phyloP scores from a whole-genome alignment of 2,329 filamentous ascomycete species.

The Polychaeton citri region DNA sequence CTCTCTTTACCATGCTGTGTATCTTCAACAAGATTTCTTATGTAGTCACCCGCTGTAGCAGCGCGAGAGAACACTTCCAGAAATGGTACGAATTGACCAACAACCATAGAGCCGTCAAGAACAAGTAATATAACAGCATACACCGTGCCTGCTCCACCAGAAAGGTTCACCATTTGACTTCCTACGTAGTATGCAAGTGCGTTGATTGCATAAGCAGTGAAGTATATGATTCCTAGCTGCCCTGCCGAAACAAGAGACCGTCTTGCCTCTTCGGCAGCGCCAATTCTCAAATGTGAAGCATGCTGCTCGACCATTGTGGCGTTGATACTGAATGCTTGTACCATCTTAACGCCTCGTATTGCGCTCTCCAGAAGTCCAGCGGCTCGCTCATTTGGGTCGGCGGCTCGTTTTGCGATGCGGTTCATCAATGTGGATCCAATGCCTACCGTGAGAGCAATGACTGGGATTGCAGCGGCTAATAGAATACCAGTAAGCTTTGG shows the following conservation, averaged over 20 bases:
- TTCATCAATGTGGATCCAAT: conserved; percentile 29
- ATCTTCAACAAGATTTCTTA: conserved; percentile 30
- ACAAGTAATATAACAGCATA: conserved; percentile 54
- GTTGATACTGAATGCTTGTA: conserved; percentile 36
- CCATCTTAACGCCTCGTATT: conserved; percentile 32
- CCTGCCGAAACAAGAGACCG: conserved; percentile 28
- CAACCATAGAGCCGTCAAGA: conserved; percentile 49
- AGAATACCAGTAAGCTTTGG: conserved; percentile 29
- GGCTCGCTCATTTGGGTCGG: conserved; percentile 27
- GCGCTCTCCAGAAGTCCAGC: conserved; percentile 32
- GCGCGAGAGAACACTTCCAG: conserved; percentile 43
- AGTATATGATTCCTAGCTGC: conserved; percentile 31
- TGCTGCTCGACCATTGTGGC: conserved; percentile 27
- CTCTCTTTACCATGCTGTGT: conserved; percentile 16
- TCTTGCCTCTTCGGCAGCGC: conserved; percentile 24
- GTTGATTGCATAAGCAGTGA: conserved; percentile 32
- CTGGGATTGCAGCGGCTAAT: conserved; percentile 34
- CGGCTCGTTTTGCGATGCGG: conserved; percentile 25
- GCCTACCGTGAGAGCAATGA: conserved; percentile 31
- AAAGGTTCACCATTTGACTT: conserved; percentile 15
- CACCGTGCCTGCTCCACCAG: conserved; percentile 33
- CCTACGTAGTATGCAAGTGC: conserved; percentile 35
- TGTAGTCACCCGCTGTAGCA: conserved; percentile 35
- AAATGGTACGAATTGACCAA: conserved; percentile 50
- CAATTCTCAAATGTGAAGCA: conserved; percentile 19